These are phyloP conservation scores for Cokeromyces recurvatus DNA, from an alignment of 371 early-diverging fungal genomes.

Conservation along the genomic window DNA sequence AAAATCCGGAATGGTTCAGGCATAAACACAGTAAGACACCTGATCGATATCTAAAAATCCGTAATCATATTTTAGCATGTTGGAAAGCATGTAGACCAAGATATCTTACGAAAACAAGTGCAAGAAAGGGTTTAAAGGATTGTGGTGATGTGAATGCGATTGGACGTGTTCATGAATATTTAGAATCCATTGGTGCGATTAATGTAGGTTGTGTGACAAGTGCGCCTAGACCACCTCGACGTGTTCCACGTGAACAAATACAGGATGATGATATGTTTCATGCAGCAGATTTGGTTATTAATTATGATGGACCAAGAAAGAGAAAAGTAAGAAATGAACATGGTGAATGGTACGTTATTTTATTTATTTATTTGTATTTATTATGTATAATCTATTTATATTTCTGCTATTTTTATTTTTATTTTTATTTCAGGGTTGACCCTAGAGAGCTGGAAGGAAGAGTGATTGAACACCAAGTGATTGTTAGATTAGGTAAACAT, in stretches of 20 bases:
- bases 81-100: conserved; percentile 66
- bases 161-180: conserved; percentile 78
- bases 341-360: conserved; percentile 70
- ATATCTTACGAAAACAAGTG: conserved; percentile 59
- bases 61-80: conserved; percentile 76
- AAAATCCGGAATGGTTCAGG: conserved; percentile 73
- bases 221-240: conserved; percentile 33
- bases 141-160: conserved; percentile 93
- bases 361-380: no score
- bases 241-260: no score
- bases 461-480: conserved; percentile 51
- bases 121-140: conserved; percentile 40
- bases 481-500: conserved; percentile 6
- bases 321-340: conserved; percentile 58
- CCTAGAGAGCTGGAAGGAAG: conserved; percentile 59
- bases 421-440: conserved; percentile 52
- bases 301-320: conserved; percentile 53
- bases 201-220: conserved; percentile 53
- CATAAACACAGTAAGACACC: conserved; percentile 79
- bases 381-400: background rate
- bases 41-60: conserved; percentile 77
- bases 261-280: conserved; percentile 17
- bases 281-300: conserved; percentile 33
- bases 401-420: background rate
- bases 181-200: conserved; percentile 78